Evolutionary conservation across 495 filamentous ascomycete genomes (phyloP).

Genomic region (Hypoxylon fragiforme): DNA sequence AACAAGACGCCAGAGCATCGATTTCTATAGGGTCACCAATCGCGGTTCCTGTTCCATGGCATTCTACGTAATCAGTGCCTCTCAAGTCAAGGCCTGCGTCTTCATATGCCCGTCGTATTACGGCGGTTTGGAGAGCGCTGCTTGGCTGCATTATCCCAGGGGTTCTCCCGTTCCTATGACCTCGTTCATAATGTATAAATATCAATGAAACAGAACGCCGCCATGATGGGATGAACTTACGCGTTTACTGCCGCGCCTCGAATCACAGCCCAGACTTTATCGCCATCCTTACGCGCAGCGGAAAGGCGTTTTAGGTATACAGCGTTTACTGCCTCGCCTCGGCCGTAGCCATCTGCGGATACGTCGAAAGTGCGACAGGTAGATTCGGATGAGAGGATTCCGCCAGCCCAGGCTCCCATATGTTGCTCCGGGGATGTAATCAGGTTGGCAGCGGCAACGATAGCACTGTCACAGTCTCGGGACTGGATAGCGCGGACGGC

Average conservation of each 20-base stretch:
- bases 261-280: slow-evolving; percentile 54
- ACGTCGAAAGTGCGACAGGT: slow-evolving; percentile 49
- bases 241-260: slow-evolving; percentile 49
- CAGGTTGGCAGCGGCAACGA: slow-evolving; percentile 45
- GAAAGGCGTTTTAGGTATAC: slow-evolving; percentile 49
- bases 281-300: slow-evolving; percentile 45
- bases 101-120: slow-evolving; percentile 45
- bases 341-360: slow-evolving; percentile 36
- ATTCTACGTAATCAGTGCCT: slow-evolving; percentile 51
- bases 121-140: slow-evolving; percentile 45
- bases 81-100: slow-evolving; percentile 39
- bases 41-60: slow-evolving; percentile 55
- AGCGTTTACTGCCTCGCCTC: slow-evolving; percentile 35
- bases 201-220: neutral
- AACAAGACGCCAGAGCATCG: slow-evolving; percentile 31
- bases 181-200: too few species aligned
- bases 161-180: slow-evolving; percentile 46
- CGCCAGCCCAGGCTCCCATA: slow-evolving; percentile 39
- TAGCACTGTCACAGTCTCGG: slow-evolving; percentile 41
- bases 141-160: slow-evolving; percentile 51
- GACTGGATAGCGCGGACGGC: slow-evolving; percentile 40
- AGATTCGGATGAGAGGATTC: slow-evolving; percentile 48
- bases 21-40: slow-evolving; percentile 55
- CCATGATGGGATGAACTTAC: slow-evolving; percentile 4
- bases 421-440: slow-evolving; percentile 42